Base-by-base conservation (phyloP, 1,284 basidiomycete species). In the Leucoagaricus sp. region DNA sequence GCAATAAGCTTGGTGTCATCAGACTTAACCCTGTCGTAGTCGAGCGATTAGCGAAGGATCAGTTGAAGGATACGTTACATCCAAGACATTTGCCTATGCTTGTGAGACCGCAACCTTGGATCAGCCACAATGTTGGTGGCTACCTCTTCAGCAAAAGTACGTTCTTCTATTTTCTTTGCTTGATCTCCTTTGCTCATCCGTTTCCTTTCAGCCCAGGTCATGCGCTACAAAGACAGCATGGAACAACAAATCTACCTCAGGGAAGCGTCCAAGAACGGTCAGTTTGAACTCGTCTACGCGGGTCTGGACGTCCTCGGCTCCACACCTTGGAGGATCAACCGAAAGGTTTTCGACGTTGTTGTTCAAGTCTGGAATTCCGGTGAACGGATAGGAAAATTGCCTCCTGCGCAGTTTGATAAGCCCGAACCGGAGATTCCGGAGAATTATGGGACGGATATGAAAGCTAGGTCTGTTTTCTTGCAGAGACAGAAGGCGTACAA, bases 71-170 rank as follows among this genome's bases (percentile, higher is more conserved):
- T 52, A 87, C 91, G 0, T 76, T 98, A 9, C 94, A 96, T 70
- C 94, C 96, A 13, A 90, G 96, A 7, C 93, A 97, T 70, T 79
- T 99, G 45, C 96, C 96, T 7, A 99, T 99, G 96, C 81, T 99
- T 1, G 85, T 97, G 21, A 88, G 87, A 58, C 96, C 97, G 1
- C 88, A 88, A 63, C 91, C 92, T 0, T 99, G 96, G 96, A 70
- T 90, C 1, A 79, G 78, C 56, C 82, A 87, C 65, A 84, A 92
- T 59, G 78, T 89, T 41, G 97, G 96, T 13, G 94, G 91, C 1
- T 98, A 98, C 71, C 75, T 96, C 31, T 84, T 85, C 58, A 91
- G 89, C 67, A 83, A 80, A 61, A 83, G 91, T 92, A 63, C 57
- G 84, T 73, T 12, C 10, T 29, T 48, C 42, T 44, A 19, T 23